A percentile compares a stretch with the other conserved stretches of the same genome.
Conservation (phyloP, 2,329 filamentous ascomycete genomes). For the Phymatotrichopsis omnivora region DNA sequence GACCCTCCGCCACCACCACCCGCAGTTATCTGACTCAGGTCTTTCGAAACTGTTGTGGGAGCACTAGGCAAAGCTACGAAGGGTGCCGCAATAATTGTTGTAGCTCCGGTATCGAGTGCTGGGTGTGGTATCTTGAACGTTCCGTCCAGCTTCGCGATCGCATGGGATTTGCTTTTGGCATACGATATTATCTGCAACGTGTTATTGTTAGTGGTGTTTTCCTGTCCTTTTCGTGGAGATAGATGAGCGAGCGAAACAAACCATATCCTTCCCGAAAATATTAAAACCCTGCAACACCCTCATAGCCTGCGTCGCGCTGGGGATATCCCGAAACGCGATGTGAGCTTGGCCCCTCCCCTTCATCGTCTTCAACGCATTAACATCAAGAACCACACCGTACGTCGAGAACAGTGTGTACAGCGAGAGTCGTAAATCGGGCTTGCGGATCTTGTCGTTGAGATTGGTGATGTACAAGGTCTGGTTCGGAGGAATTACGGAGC, state of each 20-base stretch:
- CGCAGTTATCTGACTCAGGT: no score
- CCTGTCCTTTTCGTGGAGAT: neutral
- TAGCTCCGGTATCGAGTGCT: conserved; percentile 41
- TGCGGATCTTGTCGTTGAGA: conserved; percentile 80
- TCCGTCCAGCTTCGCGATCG: conserved; percentile 82
- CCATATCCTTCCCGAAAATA: conserved; percentile 77
- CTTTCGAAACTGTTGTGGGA: neutral
- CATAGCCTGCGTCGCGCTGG: conserved; percentile 91
- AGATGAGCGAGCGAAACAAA: conserved; percentile 40
- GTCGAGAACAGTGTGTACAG: conserved; percentile 92
- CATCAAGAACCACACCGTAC: conserved; percentile 83
- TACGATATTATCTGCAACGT: conserved; percentile 69
- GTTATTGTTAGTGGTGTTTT: neutral
- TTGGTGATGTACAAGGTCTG: conserved; percentile 69
- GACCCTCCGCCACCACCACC: conserved; percentile 11
- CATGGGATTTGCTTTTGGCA: conserved; percentile 78
- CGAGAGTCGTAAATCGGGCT: conserved; percentile 72
- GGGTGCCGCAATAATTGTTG: conserved; percentile 48
- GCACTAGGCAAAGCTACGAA: conserved; percentile 58
- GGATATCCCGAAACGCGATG: conserved; percentile 77
- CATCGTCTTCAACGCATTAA: conserved; percentile 76
- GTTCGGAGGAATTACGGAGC: no score
- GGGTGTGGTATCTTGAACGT: conserved; percentile 60
- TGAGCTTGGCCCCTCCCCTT: conserved; percentile 97
- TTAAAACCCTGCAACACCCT: conserved; percentile 73